These are phyloP conservation scores for Epichloe sibirici DNA, from an alignment of 2,329 filamentous ascomycete genomes.

Conservation along the genomic window DNA sequence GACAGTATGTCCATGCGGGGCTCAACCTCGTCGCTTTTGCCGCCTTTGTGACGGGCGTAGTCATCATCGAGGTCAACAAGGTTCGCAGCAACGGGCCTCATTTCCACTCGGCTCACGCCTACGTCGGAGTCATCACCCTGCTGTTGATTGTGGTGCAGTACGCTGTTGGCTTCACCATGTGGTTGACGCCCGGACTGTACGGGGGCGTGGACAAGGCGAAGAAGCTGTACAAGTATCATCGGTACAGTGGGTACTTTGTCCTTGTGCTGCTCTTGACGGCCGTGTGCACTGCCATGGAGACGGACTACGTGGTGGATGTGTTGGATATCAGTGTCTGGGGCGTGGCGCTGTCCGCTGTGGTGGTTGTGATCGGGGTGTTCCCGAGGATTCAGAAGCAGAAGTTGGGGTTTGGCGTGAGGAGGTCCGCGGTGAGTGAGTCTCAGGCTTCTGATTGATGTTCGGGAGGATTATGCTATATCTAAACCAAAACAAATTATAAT, in stretches of 20 bases:
- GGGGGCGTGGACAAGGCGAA: slow-evolving; percentile 72
- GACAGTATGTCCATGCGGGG: slow-evolving; percentile 50
- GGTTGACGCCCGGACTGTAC: slow-evolving; percentile 60
- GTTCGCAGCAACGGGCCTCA: slow-evolving; percentile 51
- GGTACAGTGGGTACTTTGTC: slow-evolving; percentile 62
- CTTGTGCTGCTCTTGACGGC: slow-evolving; percentile 61
- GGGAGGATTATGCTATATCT: neutral
- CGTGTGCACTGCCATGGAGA: slow-evolving; percentile 62
- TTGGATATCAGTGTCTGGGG: slow-evolving; percentile 68
- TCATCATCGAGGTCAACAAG: slow-evolving; percentile 79
- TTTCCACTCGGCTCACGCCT: slow-evolving; percentile 71
- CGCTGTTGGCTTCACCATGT: slow-evolving; percentile 71
- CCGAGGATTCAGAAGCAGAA: slow-evolving; percentile 76
- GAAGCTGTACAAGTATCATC: slow-evolving; percentile 81
- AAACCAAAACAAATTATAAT: neutral
- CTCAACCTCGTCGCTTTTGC: slow-evolving; percentile 56
- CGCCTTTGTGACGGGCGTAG: slow-evolving; percentile 50
- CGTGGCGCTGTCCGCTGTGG: slow-evolving; percentile 48
- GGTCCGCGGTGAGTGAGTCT: neutral
- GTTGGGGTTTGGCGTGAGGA: slow-evolving; percentile 10
- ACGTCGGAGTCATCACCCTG: slow-evolving; percentile 68
- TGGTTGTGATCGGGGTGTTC: slow-evolving; percentile 60
- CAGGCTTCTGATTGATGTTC: neutral
- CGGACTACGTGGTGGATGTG: slow-evolving; percentile 56
- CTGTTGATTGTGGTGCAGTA: slow-evolving; percentile 61